Evolutionary conservation across 495 filamentous ascomycete species (phyloP), one percentile per base, ranked within the genome.

Genomic region (Podospora bellae-mahoneyi): DNA sequence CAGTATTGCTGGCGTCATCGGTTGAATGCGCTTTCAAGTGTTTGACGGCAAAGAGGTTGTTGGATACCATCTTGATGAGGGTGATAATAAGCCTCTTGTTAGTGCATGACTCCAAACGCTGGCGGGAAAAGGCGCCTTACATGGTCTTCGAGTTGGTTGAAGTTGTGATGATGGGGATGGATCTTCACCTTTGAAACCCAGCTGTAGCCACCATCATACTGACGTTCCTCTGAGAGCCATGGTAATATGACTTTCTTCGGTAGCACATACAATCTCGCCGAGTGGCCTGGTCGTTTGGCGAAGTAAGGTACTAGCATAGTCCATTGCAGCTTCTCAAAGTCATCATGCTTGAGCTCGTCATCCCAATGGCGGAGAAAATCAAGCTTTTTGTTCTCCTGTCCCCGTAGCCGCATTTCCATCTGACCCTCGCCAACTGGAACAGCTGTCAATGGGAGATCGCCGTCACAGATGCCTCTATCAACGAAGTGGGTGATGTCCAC

Each of bases 181-280:
- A 68, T 68, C 55, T 60, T 26, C n/a, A 68, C 55, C 54, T 30
- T 55, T 2, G 61, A 64, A 6, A 68, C 59, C n/a, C 28, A 60
- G 30, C 66, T 64, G 62, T 64, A 61, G 9, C 66, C 66, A 1
- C 66, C 66, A 0, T 64, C 48, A 44, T 59, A 60, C 16, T 1
- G 19, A 54, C 34, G 10, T 16, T 23, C 20, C 4, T 68, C 61
- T 18, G 30, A 39, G 6, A 58, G 56, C 66, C 66, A 68, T 27
- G 66, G 66, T 18, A 68, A 55, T 16, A 68, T 27, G n/a, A 58
- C 66, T 18, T 68, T 68, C 34, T 68, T 30, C 1, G 16, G 18
- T 26, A 68, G 34, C 53, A 64, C 26, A 55, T 68, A 68, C 28
- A 68, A 61, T n/a, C 28, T 59, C 4, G 66, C 61, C 2, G 39